Percentiles rank a stretch among this genome's conserved stretches.
phyloP scores from a whole-genome alignment of 345 rosid genomes.

The Nasturtium officinale region DNA sequence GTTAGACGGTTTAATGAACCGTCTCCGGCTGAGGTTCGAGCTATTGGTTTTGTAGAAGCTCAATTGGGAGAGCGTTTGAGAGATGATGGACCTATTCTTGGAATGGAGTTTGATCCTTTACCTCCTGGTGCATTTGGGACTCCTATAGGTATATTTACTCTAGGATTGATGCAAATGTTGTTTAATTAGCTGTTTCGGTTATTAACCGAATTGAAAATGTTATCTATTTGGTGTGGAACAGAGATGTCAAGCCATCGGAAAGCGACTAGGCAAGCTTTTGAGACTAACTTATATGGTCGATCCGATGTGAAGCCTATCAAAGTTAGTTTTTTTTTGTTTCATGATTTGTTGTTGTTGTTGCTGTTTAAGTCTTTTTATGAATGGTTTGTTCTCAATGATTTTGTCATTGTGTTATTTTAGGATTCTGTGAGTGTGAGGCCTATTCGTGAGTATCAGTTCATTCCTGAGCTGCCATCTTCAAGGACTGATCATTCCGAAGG shows the following conservation, averaged over 20 bases:
- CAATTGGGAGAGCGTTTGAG: conserved; percentile 83
- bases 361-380: background rate
- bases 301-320: conserved; percentile 53
- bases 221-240: conserved; percentile 42
- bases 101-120: conserved; percentile 92
- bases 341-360: conserved; percentile 15
- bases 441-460: conserved; percentile 84
- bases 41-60: conserved; percentile 70
- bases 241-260: conserved; percentile 56
- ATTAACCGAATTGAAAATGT: background rate
- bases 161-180: background rate
- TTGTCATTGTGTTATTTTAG: conserved; percentile 19
- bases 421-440: conserved; percentile 55
- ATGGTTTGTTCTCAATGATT: background rate
- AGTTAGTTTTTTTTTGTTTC: conserved; percentile 47
- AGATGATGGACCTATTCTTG: conserved; percentile 85
- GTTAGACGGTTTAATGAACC: conserved; percentile 61
- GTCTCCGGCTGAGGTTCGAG: conserved; percentile 60
- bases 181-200: background rate
- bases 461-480: conserved; percentile 79
- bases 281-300: conserved; percentile 57
- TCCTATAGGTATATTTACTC: conserved; percentile 60
- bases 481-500: conserved; percentile 59
- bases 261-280: conserved; percentile 51
- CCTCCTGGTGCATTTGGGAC: conserved; percentile 98